These are phyloP conservation scores for Penicillium sp. DNA, from an alignment of 2,329 filamentous ascomycete species.

Conservation along the genomic window DNA sequence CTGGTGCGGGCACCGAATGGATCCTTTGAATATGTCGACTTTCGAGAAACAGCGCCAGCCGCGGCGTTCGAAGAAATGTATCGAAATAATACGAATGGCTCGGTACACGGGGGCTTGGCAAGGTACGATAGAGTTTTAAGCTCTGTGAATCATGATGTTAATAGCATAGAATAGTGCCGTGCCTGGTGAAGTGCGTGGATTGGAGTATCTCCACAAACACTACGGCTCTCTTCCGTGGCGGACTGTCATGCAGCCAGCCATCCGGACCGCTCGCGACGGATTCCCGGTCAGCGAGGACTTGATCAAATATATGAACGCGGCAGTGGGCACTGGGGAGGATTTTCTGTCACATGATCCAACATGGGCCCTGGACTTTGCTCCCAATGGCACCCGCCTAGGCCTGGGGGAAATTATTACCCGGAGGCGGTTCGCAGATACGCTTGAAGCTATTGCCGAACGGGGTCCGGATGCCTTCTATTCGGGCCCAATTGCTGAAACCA, in stretches of 20 bases:
- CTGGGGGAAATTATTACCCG: conserved; percentile 78
- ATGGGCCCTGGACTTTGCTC: conserved; percentile 88
- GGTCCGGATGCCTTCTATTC: conserved; percentile 75
- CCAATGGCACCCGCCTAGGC: conserved; percentile 70
- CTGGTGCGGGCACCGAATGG: conserved; percentile 72
- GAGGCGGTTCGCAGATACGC: conserved; percentile 75
- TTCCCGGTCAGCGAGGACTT: conserved; percentile 74
- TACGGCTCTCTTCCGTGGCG: conserved; percentile 67
- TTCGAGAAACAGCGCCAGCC: conserved; percentile 81
- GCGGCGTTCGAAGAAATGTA: conserved; percentile 86
- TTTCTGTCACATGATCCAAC: conserved; percentile 74
- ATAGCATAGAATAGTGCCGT: conserved; percentile 46
- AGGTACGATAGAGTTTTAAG: conserved; percentile 36
- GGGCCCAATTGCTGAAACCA: conserved; percentile 71
- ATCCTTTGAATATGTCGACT: conserved; percentile 84
- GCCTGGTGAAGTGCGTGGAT: conserved; percentile 66
- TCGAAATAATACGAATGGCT: conserved; percentile 64
- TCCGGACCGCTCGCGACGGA: conserved; percentile 70
- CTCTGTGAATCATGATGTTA: neutral
- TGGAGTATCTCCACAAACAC: conserved; percentile 71
- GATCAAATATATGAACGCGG: conserved; percentile 67
- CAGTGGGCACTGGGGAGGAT: conserved; percentile 51
- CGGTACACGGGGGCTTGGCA: conserved; percentile 71
- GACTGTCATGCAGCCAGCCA: conserved; percentile 70
- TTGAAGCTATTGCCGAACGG: conserved; percentile 72